Evolutionary conservation across 192 early-diverging fungal species (phyloP), one percentile per base, ranked within the genome.

Genomic region (Cladochytrium replicatum): DNA sequence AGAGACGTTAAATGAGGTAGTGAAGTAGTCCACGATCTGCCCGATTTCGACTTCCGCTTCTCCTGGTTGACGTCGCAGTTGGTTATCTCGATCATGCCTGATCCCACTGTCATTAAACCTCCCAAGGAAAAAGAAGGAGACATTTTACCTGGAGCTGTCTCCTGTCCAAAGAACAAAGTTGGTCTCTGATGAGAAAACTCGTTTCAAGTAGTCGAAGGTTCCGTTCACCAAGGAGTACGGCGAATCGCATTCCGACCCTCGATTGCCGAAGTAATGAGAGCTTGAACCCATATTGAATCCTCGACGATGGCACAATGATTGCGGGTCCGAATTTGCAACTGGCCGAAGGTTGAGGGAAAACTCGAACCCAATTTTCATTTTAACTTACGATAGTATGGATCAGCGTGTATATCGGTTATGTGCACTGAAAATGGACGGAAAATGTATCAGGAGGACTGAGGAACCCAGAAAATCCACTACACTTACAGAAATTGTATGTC

Each of bases 91-190:
- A 46, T 75, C 73, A 43, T 75, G 71, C 0, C 71, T n/a, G n/a
- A n/a, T n/a, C n/a, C n/a, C n/a, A n/a, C n/a, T n/a, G n/a, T n/a
- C n/a, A n/a, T n/a, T n/a, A n/a, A n/a, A n/a, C n/a, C n/a, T n/a
- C n/a, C n/a, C n/a, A n/a, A n/a, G n/a, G n/a, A n/a, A n/a, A n/a
- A n/a, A n/a, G n/a, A n/a, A n/a, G n/a, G n/a, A n/a, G n/a, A n/a
- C n/a, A n/a, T n/a, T n/a, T n/a, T n/a, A n/a, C n/a, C n/a, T 19
- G 23, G 60, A 56, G 17, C 47, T 54, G 46, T 75, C 73, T 0
- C 73, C 73, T 5, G 73, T 72, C 61, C 60, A 68, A 13, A 75
- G 52, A 6, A 75, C 64, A 31, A 72, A 41, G 43, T 62, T n/a
- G n/a, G n/a, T n/a, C n/a, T 58, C 8, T 48, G 9, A 7, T 39